A percentile compares a stretch with the other conserved stretches of the same genome.
Evolutionary conservation across 2,329 filamentous ascomycete genomes (phyloP).

Genomic region (Stachybotrys chartarum): DNA sequence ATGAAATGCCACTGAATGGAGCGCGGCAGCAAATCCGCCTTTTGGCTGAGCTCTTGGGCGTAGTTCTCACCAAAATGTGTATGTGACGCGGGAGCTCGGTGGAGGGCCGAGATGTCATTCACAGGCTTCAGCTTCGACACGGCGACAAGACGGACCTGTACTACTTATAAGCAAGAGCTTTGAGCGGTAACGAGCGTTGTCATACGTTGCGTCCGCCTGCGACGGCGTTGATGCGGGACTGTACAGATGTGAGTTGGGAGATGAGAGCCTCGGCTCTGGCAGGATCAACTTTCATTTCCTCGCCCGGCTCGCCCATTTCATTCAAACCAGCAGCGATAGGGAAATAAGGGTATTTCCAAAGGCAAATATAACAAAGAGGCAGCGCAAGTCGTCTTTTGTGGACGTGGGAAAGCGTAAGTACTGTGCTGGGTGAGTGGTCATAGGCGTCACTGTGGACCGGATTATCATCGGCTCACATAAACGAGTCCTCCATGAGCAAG

Average conservation of each 20-base stretch:
- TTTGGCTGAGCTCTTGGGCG: slow-evolving; percentile 79
- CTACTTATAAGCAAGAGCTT: slow-evolving; percentile 5
- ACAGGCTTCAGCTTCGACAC: slow-evolving; percentile 95
- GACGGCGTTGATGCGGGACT: slow-evolving; percentile 47
- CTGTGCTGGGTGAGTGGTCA: slow-evolving; percentile 9
- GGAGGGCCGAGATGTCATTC: slow-evolving; percentile 80
- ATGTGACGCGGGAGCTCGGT: slow-evolving; percentile 53
- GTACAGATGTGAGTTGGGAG: slow-evolving; percentile 55
- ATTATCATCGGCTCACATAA: slow-evolving; percentile 25
- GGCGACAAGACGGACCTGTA: slow-evolving; percentile 75
- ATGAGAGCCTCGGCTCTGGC: slow-evolving; percentile 55
- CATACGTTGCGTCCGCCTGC: slow-evolving; percentile 48
- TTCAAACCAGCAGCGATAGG: neutral
- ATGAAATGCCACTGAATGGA: slow-evolving; percentile 94
- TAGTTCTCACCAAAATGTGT: slow-evolving; percentile 96
- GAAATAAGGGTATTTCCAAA: neutral
- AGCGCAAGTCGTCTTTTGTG: slow-evolving; percentile 3
- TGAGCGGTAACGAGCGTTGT: slow-evolving; percentile 6
- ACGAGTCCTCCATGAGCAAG: neutral
- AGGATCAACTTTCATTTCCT: slow-evolving; percentile 56
- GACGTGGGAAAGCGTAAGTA: slow-evolving; percentile 9
- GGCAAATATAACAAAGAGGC: neutral
- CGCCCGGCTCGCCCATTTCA: slow-evolving; percentile 33
- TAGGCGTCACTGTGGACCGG: slow-evolving; percentile 11
- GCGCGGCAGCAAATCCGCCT: slow-evolving; percentile 69